Percentiles rank a stretch among this genome's conserved stretches.
These are phyloP conservation scores for Lentinula edodes DNA, from an alignment of 768 basidiomycete genomes.

Conservation along the genomic window DNA sequence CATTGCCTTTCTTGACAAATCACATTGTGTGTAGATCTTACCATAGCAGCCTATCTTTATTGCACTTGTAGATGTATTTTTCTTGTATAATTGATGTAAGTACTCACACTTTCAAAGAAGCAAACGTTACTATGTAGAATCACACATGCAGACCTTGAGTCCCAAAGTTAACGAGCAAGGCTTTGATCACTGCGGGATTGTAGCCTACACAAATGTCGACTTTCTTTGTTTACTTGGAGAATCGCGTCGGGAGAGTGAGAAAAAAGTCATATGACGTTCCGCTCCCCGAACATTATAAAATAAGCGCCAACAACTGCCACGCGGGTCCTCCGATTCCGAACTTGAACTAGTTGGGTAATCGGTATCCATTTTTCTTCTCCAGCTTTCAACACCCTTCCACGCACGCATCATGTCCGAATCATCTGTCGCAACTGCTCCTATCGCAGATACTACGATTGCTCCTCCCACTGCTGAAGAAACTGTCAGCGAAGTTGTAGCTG, in stretches of 20 bases:
- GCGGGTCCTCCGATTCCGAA: background rate
- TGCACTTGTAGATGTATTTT: background rate
- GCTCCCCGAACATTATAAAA: background rate
- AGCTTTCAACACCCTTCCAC: background rate
- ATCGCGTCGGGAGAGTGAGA: background rate
- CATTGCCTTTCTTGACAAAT: background rate
- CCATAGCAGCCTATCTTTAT: background rate
- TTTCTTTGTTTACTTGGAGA: background rate
- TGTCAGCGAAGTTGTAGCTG: background rate
- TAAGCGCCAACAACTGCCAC: background rate
- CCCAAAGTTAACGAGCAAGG: no score
- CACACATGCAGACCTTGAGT: no score
- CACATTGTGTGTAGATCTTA: background rate
- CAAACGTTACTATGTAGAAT: no score
- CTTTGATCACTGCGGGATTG: no score
- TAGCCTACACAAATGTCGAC: no score
- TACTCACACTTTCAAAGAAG: no score
- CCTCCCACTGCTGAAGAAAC: background rate
- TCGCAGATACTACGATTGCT: background rate
- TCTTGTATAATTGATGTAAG: background rate
- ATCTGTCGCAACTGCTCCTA: background rate
- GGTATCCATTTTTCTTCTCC: background rate
- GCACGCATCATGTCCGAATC: background rate
- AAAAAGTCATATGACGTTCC: background rate
- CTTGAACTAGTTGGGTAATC: background rate